Conservation (phyloP, 2,329 filamentous ascomycete species). For the Teratosphaeriaceae sp. region DNA sequence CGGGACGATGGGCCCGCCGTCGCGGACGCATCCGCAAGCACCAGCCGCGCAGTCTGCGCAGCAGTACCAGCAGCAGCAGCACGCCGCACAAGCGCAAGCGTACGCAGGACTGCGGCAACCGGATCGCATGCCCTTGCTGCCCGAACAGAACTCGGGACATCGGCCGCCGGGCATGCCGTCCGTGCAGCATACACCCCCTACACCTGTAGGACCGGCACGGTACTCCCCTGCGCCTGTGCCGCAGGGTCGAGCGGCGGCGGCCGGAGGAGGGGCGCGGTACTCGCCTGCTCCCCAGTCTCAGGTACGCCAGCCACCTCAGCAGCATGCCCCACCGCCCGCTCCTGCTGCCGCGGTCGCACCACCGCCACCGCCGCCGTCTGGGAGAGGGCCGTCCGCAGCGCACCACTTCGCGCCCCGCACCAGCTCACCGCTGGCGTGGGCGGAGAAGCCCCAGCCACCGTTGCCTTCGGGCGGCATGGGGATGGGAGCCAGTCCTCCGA, state of each 20-base stretch:
- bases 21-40: too few relatives aligned
- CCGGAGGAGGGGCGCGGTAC: too few relatives aligned
- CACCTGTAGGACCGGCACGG: constrained; percentile 15
- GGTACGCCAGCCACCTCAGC: constrained; percentile 31
- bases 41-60: constrained; percentile 9
- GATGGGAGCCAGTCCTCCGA: too few relatives aligned
- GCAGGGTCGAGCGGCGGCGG: too few relatives aligned
- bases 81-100: constrained; percentile 13
- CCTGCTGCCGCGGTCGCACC: neutral
- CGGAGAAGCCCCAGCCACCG: constrained; percentile 31
- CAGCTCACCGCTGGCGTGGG: constrained; percentile 55
- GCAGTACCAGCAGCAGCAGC: constrained; percentile 13
- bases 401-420: constrained; percentile 58
- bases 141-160: too few relatives aligned
- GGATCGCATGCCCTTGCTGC: constrained; percentile 33
- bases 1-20: too few relatives aligned
- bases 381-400: too few relatives aligned
- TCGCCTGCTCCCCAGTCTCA: constrained; percentile 54
- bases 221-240: constrained; percentile 33
- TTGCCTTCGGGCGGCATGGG: too few relatives aligned
- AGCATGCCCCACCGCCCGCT: too few relatives aligned
- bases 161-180: too few relatives aligned
- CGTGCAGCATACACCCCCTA: constrained; percentile 22
- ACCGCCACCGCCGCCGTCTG: neutral
- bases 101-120: constrained; percentile 33